Conservation (phyloP, 306 rosid genomes). For the Casuarina cunninghamiana region DNA sequence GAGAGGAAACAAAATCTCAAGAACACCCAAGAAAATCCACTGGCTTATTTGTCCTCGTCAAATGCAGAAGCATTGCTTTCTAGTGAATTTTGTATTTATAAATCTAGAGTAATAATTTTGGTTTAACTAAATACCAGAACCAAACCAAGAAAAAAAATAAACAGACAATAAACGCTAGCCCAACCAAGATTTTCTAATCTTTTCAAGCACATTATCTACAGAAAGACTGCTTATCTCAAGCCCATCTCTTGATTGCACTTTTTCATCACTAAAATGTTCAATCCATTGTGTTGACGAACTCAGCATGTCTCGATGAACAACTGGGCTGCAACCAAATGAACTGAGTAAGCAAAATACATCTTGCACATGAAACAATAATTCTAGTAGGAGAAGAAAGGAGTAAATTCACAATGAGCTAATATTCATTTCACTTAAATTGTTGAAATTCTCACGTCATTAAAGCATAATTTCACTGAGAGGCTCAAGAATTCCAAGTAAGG, state of each 20-base stretch:
- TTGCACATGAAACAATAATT: background rate
- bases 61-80: background rate
- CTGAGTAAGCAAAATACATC: background rate
- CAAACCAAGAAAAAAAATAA: background rate
- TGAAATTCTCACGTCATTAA: background rate
- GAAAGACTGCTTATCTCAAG: conserved; percentile 14
- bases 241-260: conserved; percentile 23
- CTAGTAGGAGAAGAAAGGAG: background rate
- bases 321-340: background rate
- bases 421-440: background rate
- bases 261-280: background rate
- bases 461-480: background rate
- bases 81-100: background rate
- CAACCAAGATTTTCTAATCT: conserved; percentile 13
- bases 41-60: conserved; percentile 1
- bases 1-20: background rate
- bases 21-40: background rate
- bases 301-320: background rate
- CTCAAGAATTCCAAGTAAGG: background rate
- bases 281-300: background rate
- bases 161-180: background rate
- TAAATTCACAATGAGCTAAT: background rate
- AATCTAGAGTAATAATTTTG: background rate
- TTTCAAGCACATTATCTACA: conserved; percentile 33
- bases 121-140: background rate